phyloP scores from a whole-genome alignment of 2,329 filamentous ascomycete genomes.

The Diaporthe helianthi region DNA sequence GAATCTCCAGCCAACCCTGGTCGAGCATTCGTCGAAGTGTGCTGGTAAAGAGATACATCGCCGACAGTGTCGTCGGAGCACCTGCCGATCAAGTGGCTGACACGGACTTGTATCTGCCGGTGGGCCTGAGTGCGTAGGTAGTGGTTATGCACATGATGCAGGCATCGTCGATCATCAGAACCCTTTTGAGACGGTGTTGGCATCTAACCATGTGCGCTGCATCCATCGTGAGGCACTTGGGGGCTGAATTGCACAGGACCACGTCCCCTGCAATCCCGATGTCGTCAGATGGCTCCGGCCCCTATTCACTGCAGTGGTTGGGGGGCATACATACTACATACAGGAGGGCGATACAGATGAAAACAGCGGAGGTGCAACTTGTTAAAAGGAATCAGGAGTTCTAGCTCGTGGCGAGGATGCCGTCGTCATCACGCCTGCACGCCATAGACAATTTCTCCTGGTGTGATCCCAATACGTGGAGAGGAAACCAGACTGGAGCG shows the following conservation, averaged over 20 bases:
- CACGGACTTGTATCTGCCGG: conserved; percentile 19
- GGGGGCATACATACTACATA: neutral
- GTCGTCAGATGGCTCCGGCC: conserved; percentile 29
- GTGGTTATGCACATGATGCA: conserved; percentile 30
- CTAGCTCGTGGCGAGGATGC: neutral
- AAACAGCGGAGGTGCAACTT: neutral
- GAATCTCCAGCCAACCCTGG: conserved; percentile 6
- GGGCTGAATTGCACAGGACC: conserved; percentile 18
- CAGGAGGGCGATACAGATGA: neutral
- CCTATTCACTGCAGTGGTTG: conserved; percentile 20
- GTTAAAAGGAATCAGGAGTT: neutral
- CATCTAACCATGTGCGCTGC: conserved; percentile 31
- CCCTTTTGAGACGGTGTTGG: conserved; percentile 30
- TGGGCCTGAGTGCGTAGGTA: conserved; percentile 16
- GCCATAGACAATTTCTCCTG: neutral
- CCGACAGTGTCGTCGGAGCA: conserved; percentile 13
- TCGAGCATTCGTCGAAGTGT: neutral
- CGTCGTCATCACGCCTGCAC: neutral
- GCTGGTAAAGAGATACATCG: neutral
- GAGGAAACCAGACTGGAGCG: conserved; percentile 19
- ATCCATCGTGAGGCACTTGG: conserved; percentile 28
- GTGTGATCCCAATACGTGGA: neutral
- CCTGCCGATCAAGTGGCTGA: conserved; percentile 24
- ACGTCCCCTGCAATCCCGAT: conserved; percentile 24
- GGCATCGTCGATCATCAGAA: conserved; percentile 33